Percentiles rank a stretch among this genome's conserved stretches.
phyloP scores from a whole-genome alignment of 139 green algal species.

The Medakamo hakoo region DNA sequence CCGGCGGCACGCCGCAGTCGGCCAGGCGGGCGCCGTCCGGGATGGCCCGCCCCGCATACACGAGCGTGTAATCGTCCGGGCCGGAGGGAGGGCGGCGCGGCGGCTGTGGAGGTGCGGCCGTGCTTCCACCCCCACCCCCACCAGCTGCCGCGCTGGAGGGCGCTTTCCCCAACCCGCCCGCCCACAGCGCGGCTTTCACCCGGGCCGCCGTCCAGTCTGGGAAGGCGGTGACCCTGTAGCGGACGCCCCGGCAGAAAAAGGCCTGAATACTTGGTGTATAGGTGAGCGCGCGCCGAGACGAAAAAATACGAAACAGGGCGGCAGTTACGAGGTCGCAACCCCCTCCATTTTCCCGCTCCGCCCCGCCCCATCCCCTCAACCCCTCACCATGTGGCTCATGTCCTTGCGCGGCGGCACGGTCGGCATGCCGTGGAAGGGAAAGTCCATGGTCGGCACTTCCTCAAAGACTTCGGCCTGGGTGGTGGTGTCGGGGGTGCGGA shows the following conservation, averaged over 20 bases:
- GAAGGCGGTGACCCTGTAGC: constrained; percentile 63
- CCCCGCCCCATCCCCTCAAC: background rate
- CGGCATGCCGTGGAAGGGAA: constrained; percentile 77
- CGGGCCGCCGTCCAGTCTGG: constrained; percentile 55
- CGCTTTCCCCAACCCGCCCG: background rate
- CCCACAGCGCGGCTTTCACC: constrained; percentile 8
- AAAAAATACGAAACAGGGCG: too few relatives aligned
- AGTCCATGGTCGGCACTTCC: constrained; percentile 84
- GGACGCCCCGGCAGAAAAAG: constrained; percentile 79
- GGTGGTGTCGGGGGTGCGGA: background rate
- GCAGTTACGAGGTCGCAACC: too few relatives aligned
- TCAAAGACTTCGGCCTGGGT: constrained; percentile 77
- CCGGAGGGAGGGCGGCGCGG: background rate
- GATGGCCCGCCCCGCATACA: constrained; percentile 71
- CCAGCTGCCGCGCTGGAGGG: constrained; percentile 20
- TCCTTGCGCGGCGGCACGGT: constrained; percentile 80
- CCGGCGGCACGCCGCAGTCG: constrained; percentile 71
- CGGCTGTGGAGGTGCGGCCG: background rate
- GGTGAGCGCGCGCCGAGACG: too few relatives aligned
- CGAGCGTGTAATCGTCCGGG: constrained; percentile 26
- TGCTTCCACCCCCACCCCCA: background rate
- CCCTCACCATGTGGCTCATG: constrained; percentile 53
- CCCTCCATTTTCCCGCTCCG: background rate
- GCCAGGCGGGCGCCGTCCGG: constrained; percentile 36
- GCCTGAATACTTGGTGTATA: constrained; percentile 21